These are phyloP conservation scores for Tetrapisispora namnaoensis DNA, from an alignment of 805 yeast species.

Conservation along the genomic window DNA sequence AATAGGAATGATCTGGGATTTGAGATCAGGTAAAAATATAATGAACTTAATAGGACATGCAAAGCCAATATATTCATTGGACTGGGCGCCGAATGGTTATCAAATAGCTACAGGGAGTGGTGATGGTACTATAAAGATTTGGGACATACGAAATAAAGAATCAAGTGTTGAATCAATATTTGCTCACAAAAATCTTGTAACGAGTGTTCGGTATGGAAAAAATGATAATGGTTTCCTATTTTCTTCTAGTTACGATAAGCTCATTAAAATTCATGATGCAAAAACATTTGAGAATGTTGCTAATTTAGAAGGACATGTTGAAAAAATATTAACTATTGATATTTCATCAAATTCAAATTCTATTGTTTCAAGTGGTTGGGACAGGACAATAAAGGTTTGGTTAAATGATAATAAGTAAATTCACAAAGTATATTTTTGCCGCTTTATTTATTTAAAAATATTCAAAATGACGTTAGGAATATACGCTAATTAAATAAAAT, in stretches of 20 bases:
- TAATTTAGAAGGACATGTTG: constrained; percentile 48
- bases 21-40: constrained; percentile 63
- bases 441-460: background rate
- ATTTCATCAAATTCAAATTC: constrained; percentile 33
- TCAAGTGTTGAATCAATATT: constrained; percentile 39
- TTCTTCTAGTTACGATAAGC: constrained; percentile 64
- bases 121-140: constrained; percentile 67
- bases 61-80: constrained; percentile 57
- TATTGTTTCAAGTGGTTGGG: constrained; percentile 74
- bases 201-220: constrained; percentile 48
- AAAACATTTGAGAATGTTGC: constrained; percentile 59
- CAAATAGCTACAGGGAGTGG: constrained; percentile 77
- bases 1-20: constrained; percentile 70
- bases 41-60: constrained; percentile 57
- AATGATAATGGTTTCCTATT: constrained; percentile 40
- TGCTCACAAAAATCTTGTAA: constrained; percentile 65
- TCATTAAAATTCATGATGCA: constrained; percentile 50
- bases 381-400: constrained; percentile 67
- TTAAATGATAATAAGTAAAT: background rate
- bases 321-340: constrained; percentile 67
- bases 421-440: background rate
- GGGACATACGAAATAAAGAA: constrained; percentile 63
- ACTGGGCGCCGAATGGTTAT: constrained; percentile 69
- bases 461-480: background rate
- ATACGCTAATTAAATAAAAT: background rate